Evolutionary conservation across 2,329 filamentous ascomycete genomes (phyloP).

Genomic region (Sporothrix pallida): DNA sequence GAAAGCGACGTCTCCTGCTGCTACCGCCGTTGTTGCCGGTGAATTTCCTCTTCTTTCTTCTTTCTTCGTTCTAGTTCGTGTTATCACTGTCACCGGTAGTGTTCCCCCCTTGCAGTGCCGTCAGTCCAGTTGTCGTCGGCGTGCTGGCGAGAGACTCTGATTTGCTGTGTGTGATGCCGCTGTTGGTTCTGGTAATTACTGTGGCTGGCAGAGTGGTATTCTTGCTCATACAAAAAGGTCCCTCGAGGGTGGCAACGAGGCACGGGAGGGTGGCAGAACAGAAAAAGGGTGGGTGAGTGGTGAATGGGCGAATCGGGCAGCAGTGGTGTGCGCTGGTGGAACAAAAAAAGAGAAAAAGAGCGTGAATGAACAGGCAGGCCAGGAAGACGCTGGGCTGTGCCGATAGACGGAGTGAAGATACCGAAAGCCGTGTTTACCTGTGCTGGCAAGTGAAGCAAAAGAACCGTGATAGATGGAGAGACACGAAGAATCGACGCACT

Average conservation of each 20-base stretch:
- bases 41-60: not conserved
- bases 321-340: conserved; percentile 25
- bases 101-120: not conserved
- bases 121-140: not conserved
- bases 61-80: not conserved
- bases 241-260: conserved; percentile 25
- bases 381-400: conserved; percentile 21
- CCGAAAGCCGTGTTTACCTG: not conserved
- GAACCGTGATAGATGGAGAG: not conserved
- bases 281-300: conserved; percentile 4
- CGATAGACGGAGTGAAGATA: conserved; percentile 31
- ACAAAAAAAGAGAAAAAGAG: conserved; percentile 14
- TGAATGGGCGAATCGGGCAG: conserved; percentile 34
- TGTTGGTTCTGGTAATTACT: not conserved
- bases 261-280: conserved; percentile 11
- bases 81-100: conserved; percentile 11
- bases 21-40: conserved; percentile 10
- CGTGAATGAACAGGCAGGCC: not conserved
- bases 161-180: conserved; percentile 21
- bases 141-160: not conserved
- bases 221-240: conserved; percentile 20
- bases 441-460: not conserved
- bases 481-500: not conserved
- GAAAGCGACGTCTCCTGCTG: not conserved
- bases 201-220: conserved; percentile 28